phyloP scores from a whole-genome alignment of 2,329 filamentous ascomycete genomes.

The Talaromyces marneffei region DNA sequence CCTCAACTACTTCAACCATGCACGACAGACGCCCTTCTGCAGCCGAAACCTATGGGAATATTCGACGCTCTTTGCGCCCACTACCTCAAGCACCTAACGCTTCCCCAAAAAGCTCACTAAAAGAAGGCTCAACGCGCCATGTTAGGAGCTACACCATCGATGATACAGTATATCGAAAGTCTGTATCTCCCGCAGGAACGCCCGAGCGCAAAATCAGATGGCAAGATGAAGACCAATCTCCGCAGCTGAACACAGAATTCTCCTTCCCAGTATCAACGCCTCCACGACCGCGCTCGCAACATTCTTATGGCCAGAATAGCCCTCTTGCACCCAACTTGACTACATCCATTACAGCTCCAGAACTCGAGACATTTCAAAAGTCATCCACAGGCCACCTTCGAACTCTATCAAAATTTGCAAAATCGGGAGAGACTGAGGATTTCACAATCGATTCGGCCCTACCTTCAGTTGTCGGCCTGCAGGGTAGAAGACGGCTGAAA shows the following conservation, averaged over 20 bases:
- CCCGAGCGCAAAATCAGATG: slow-evolving; percentile 27
- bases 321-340: slow-evolving; percentile 29
- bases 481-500: slow-evolving; percentile 77
- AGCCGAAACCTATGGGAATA: slow-evolving; percentile 63
- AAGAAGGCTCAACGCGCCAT: slow-evolving; percentile 34
- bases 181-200: slow-evolving; percentile 26
- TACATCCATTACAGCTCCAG: slow-evolving; percentile 57
- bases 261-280: slow-evolving; percentile 20
- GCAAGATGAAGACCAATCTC: slow-evolving; percentile 27
- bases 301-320: slow-evolving; percentile 28
- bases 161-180: slow-evolving; percentile 38
- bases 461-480: slow-evolving; percentile 81
- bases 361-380: slow-evolving; percentile 74
- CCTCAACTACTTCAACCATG: slow-evolving; percentile 31
- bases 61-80: slow-evolving; percentile 71
- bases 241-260: slow-evolving; percentile 15
- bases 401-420: slow-evolving; percentile 75
- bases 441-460: slow-evolving; percentile 71
- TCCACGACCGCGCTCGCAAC: slow-evolving; percentile 26
- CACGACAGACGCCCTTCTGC: slow-evolving; percentile 36
- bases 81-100: slow-evolving; percentile 60
- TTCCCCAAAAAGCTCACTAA: slow-evolving; percentile 32
- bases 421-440: slow-evolving; percentile 68
- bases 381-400: slow-evolving; percentile 87
- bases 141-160: slow-evolving; percentile 61